Conservation (phyloP, 1,284 basidiomycete species). For the Irpex lacteus region DNA sequence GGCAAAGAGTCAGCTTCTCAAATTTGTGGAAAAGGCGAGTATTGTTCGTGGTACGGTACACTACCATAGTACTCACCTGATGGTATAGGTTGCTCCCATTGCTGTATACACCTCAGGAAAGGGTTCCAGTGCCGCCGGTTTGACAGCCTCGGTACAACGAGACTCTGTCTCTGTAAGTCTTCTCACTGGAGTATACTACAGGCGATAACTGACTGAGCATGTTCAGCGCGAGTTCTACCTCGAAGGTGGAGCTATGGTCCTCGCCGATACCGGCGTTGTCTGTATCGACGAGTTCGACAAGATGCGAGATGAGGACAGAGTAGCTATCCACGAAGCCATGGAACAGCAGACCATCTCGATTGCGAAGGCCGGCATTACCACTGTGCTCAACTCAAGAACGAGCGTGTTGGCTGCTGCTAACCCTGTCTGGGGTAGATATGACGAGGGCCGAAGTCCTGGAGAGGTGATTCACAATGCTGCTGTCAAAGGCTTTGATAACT, state of each 20-base stretch:
- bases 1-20: slow-evolving; percentile 95
- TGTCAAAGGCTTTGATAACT: too few relatives aligned
- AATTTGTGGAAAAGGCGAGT: slow-evolving; percentile 94
- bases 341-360: slow-evolving; percentile 99
- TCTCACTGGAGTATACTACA: too few relatives aligned
- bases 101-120: slow-evolving; percentile 99
- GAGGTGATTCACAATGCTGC: too few relatives aligned
- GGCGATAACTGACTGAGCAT: background rate
- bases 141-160: slow-evolving; percentile 97
- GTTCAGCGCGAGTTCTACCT: slow-evolving; percentile 99
- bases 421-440: slow-evolving; percentile 97
- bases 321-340: slow-evolving; percentile 99
- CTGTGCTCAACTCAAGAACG: slow-evolving; percentile 94
- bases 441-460: slow-evolving; percentile 95
- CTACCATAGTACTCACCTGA: background rate
- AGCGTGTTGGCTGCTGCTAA: slow-evolving; percentile 98
- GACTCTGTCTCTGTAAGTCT: slow-evolving; percentile 88
- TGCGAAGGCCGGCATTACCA: slow-evolving; percentile 99
- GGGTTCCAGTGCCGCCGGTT: slow-evolving; percentile 95
- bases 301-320: slow-evolving; percentile 99
- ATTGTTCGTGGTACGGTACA: too few relatives aligned
- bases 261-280: slow-evolving; percentile 97
- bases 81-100: slow-evolving; percentile 87
- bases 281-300: slow-evolving; percentile 99
- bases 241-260: slow-evolving; percentile 99